A percentile compares a stretch with the other conserved stretches of the same genome.
Conservation (phyloP, 164 flowering plant species). For the Litsea cubeba region DNA sequence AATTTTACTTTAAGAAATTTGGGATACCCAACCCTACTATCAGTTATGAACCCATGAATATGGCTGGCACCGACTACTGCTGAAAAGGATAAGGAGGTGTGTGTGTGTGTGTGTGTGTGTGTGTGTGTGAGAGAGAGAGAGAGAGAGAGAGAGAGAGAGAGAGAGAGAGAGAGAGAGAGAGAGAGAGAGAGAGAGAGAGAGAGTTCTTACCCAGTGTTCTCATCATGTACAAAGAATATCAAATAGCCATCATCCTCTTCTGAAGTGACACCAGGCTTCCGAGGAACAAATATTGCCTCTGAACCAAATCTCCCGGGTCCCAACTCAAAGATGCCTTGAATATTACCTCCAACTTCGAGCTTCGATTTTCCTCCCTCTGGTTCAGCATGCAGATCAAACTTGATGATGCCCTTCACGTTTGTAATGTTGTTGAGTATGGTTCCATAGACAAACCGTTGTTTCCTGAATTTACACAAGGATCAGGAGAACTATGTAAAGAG, state of each 20-base stretch:
- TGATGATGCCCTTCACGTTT: slow-evolving; percentile 70
- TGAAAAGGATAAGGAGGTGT: not conserved
- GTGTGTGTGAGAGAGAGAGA: not conserved
- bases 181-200: slow-evolving; percentile 3
- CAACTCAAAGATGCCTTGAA: slow-evolving; percentile 72
- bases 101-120: too few species aligned
- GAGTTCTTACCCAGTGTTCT: slow-evolving; percentile 63
- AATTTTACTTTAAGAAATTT: not conserved
- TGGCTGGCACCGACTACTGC: not conserved
- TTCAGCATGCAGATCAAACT: slow-evolving; percentile 83
- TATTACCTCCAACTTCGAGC: slow-evolving; percentile 88
- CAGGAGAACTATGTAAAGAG: not conserved
- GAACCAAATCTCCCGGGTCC: slow-evolving; percentile 93
- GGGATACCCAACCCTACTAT: not conserved
- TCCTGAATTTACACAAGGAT: slow-evolving; percentile 40
- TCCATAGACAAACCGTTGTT: slow-evolving; percentile 82
- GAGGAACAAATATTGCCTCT: slow-evolving; percentile 89
- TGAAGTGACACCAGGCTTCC: slow-evolving; percentile 55
- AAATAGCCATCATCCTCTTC: slow-evolving; percentile 98
- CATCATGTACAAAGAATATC: slow-evolving; percentile 83
- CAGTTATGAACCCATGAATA: not conserved
- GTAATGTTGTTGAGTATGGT: slow-evolving; percentile 70
- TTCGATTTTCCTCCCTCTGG: slow-evolving; percentile 62
- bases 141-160: not conserved
- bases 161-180: slow-evolving; percentile 1